Evolutionary conservation across 176 grass and related monocot species (phyloP), one percentile per base, ranked within the genome.

Genomic region (Phoenix dactylifera): DNA sequence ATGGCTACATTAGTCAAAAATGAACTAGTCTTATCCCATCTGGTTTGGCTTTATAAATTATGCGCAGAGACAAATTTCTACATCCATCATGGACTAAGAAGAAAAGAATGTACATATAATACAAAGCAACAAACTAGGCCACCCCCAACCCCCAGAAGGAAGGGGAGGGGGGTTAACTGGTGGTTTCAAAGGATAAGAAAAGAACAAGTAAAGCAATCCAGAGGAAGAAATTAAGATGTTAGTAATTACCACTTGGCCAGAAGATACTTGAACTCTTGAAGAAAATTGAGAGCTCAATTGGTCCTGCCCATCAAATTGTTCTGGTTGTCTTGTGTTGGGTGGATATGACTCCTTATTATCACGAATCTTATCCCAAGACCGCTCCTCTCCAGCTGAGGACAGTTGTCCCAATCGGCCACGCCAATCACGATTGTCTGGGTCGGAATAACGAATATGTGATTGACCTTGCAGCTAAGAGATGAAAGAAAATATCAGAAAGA

Each of bases 371-470:
- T 93, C 88, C 94, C 94, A 98, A 10, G 93, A 89, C 71, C 85
- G 92, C 70, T 89, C 88, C 62, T 98, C 88, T 55, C 28, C 61
- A 70, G 19, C 60, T 22, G 71, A 24, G 16, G 79, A 59, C 16
- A 72, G 53, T 64, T 76, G 85, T 54, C 59, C 76, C 48, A 79
- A 71, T 22, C 88, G 87, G 56, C 73, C 73, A 68, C 87, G 93
- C 93, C 93, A 98, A 63, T 92, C 87, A 83, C 93, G 84, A 35
- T 65, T 83, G 32, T 98, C 93, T 53, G 84, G 69, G 67, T 98
- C 93, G 55, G 70, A 62, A 71, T 89, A 98, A 17, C 88, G 78
- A 77, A 76, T 85, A 0, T 74, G 73, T 22, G 75, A 7, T 74
- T 74, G 91, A 25, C 59, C 22, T 88, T 77, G 74, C 55, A 69